Evolutionary conservation across 2,329 filamentous ascomycete species (phyloP), one percentile per base, ranked within the genome.

Genomic region (Penicillium sp.): DNA sequence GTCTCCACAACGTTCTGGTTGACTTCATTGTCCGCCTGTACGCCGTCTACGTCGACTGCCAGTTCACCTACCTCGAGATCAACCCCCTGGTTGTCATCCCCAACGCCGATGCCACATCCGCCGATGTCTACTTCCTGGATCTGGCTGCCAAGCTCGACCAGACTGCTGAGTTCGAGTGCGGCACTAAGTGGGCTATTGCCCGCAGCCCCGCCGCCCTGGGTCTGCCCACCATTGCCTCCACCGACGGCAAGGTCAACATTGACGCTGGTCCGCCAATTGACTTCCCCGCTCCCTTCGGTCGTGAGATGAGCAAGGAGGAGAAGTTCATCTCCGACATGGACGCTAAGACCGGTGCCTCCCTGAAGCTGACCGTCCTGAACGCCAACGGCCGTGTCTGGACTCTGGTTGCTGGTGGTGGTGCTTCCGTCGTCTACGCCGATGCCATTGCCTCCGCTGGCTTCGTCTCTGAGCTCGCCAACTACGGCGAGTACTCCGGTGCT

Each of bases 21-120:
- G 94, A 99, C 85, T 99, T 99, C 85, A 99, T 99, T 82, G 91
- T 91, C 71, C 88, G 94, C 70, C 85, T 99, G 65, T 99, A 99
- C 76, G 94, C 93, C 69, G 94, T 99, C 81, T 99, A 97, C 73
- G 94, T 97, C 63, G 94, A 99, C 84, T 96, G 91, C 87, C 94
- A 99, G 80, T 99, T 99, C 86, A 97, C 94, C 72, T 99, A 99
- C 83, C 91, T 99, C 68, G 94, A 99, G 81, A 99, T 99, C 84
- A 99, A 99, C 87, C 94, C 94, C 67, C 83, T 99, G 63, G 94
- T 99, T 59, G 94, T 97, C 75, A 93, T 99, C 70, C 94, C 94
- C 77, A 97, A 97, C 77, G 88, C 85, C 65, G 87, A 92, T 69
- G 89, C 85, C 73, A 97, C 93, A 66, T 96, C 92, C 55, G 94